These are phyloP conservation scores for Ustilago crameri DNA, from an alignment of 1,284 basidiomycete genomes.

Conservation along the genomic window DNA sequence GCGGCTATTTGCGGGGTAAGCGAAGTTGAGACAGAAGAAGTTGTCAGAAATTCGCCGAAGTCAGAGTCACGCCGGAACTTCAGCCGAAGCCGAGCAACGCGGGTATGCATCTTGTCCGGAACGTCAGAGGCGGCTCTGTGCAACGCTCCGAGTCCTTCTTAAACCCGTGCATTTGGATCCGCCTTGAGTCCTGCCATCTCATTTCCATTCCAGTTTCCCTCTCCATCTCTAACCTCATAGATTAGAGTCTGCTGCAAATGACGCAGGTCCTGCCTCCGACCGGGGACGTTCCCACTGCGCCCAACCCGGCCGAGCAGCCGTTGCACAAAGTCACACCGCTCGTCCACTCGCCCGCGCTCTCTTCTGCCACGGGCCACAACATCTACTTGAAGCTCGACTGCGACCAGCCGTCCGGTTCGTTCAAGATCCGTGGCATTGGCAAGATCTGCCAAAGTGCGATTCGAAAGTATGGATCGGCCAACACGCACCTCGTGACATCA, in stretches of 20 bases:
- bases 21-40: constrained; percentile 6
- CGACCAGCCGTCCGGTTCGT: constrained; percentile 62
- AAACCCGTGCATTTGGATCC: neutral
- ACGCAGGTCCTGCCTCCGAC: constrained; percentile 9
- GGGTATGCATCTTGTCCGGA: too few relatives aligned
- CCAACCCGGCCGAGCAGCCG: neutral
- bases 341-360: constrained; percentile 20
- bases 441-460: constrained; percentile 21
- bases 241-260: neutral
- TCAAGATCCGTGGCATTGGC: constrained; percentile 66
- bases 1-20: too few relatives aligned
- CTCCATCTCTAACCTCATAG: neutral
- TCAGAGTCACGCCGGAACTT: constrained; percentile 4
- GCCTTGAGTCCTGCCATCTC: neutral
- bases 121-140: too few relatives aligned
- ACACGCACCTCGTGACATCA: constrained; percentile 58
- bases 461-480: neutral
- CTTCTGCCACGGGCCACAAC: constrained; percentile 27
- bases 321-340: constrained; percentile 23
- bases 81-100: too few relatives aligned
- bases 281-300: neutral
- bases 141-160: neutral
- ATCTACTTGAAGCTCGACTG: constrained; percentile 66
- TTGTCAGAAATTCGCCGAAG: constrained; percentile 26
- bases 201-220: neutral